phyloP scores from a whole-genome alignment of 2,329 filamentous ascomycete species.

The Paraphaeosphaeria minitans region DNA sequence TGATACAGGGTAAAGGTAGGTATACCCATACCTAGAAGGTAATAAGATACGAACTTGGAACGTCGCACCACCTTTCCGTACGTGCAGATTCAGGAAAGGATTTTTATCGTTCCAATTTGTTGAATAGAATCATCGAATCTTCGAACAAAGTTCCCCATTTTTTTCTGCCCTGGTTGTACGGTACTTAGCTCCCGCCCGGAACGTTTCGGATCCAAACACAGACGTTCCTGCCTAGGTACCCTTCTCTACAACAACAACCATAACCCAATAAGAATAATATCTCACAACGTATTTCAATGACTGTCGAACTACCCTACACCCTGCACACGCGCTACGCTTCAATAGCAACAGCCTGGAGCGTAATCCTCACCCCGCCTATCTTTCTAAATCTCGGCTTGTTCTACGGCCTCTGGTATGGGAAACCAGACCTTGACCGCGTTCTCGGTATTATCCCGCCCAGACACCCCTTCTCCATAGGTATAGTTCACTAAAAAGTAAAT shows the following conservation, averaged over 20 bases:
- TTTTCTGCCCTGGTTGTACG: not conserved
- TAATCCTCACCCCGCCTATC: not conserved
- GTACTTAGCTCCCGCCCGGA: not conserved
- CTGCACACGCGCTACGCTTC: not conserved
- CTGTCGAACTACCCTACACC: not conserved
- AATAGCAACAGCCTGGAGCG: not conserved
- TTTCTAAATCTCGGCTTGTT: not conserved
- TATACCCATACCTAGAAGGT: no score
- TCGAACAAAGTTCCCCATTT: not conserved
- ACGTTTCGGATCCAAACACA: not conserved
- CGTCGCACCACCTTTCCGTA: no score
- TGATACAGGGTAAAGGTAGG: no score
- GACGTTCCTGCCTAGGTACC: not conserved
- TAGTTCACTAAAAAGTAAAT: not conserved
- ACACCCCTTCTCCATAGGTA: no score
- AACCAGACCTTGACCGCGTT: not conserved
- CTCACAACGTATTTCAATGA: not conserved
- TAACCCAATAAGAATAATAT: not conserved
- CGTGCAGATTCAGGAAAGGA: no score
- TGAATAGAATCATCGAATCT: no score
- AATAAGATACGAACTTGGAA: no score
- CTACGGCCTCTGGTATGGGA: not conserved
- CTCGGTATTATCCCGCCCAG: not conserved
- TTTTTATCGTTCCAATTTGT: no score
- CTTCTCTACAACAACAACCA: not conserved